Evolutionary conservation across 345 rosid species (phyloP).

Genomic region (Pugionium cornutum): DNA sequence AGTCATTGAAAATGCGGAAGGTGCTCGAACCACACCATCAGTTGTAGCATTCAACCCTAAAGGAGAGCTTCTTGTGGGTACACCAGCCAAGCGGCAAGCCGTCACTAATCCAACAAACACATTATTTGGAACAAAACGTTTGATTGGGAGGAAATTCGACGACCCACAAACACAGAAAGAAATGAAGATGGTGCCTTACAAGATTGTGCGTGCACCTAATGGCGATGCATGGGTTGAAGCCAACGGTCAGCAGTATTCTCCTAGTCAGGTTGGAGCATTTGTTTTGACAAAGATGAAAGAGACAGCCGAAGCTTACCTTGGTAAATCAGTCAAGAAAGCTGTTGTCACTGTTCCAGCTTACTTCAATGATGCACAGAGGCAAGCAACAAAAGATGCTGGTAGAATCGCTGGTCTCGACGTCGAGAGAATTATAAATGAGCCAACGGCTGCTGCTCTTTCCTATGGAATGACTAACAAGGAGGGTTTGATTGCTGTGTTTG

Average conservation of each 20-base stretch:
- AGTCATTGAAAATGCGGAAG: slow-evolving; percentile 91
- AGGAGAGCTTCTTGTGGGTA: slow-evolving; percentile 78
- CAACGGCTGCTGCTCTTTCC: slow-evolving; percentile 96
- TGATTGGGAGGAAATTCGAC: slow-evolving; percentile 76
- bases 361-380: slow-evolving; percentile 94
- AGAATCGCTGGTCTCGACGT: slow-evolving; percentile 89
- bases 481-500: slow-evolving; percentile 90
- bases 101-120: slow-evolving; percentile 89
- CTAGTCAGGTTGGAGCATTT: slow-evolving; percentile 87
- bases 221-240: slow-evolving; percentile 97
- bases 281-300: slow-evolving; percentile 38
- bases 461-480: slow-evolving; percentile 93
- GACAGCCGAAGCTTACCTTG: slow-evolving; percentile 77
- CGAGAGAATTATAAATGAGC: slow-evolving; percentile 86
- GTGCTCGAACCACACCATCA: slow-evolving; percentile 87
- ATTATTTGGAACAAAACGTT: slow-evolving; percentile 71
- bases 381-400: slow-evolving; percentile 96
- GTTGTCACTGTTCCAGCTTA: slow-evolving; percentile 92
- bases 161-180: slow-evolving; percentile 84
- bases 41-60: slow-evolving; percentile 80
- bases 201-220: slow-evolving; percentile 82
- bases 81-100: slow-evolving; percentile 93
- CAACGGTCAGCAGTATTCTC: slow-evolving; percentile 79
- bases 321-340: slow-evolving; percentile 68
- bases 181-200: slow-evolving; percentile 86